Base-by-base conservation (phyloP, 768 basidiomycete genomes). In the Mycena albidolilacea region DNA sequence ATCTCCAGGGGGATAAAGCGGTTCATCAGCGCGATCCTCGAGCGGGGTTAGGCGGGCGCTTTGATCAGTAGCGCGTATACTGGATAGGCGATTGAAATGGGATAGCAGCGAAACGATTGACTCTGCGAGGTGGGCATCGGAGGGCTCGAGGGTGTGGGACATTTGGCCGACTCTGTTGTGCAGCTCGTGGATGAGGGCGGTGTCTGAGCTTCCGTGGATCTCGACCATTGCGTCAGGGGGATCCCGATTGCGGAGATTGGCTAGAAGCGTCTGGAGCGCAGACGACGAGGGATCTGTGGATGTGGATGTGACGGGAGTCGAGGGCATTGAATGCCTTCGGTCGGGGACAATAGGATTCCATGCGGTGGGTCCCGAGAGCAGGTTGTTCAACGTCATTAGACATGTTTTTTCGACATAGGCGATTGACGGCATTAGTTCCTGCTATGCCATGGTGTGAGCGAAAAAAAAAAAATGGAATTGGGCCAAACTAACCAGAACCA, bases 391-490 rank as follows among this genome's bases (percentile, higher is more conserved):
- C 2, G 92, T 93, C 85, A 90, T 91, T 35, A 95, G 77, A 79
- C 93, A 95, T 19, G 93, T 93, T 70, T 86, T 88, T 76, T 94
- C 91, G 41, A 95, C 93, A 67, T 88, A 87, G 15, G 87, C 84
- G 74, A 96, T 91, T n/a, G 93, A 95, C 10, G 92, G 89, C 76
- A 92, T 83, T 44, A 94, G 82, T 74, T 93, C 90, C 72, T 85
- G 86, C 89, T 92, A 78, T 48, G 75, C 48, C 5, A 15, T 39
- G 8, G 3, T 60, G 54, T 62, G 63, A 52, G 14, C n/a, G 17
- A 17, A 19, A 46, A 15, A 14, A 10, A n/a, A 0, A 3, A 15
- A 12, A 35, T 11, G 7, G 21, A 39, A 11, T 15, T 0, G 44
- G 30, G 10, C 14, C 14, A 7, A 8, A 60, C 69, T 15, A 10